These are phyloP conservation scores for Metschnikowia colocasiae DNA, from an alignment of 805 yeast genomes.

Conservation along the genomic window DNA sequence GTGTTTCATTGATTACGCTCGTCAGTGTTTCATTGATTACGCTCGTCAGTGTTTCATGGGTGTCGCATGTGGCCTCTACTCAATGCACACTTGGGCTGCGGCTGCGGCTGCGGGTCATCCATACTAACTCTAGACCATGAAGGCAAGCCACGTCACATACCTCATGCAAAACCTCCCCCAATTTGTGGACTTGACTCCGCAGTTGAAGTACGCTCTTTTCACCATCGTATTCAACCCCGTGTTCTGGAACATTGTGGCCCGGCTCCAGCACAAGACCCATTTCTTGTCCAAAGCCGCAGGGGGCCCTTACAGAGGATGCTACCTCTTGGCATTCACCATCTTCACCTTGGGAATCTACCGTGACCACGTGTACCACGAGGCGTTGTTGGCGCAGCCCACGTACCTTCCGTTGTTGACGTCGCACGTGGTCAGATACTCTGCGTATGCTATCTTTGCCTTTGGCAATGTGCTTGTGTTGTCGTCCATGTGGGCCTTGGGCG, in stretches of 20 bases:
- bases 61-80: no score
- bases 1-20: no score
- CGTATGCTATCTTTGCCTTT: constrained; percentile 50
- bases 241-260: constrained; percentile 92
- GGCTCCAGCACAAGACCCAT: constrained; percentile 77
- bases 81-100: no score
- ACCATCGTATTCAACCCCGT: constrained; percentile 88
- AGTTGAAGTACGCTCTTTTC: constrained; percentile 41
- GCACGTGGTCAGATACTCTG: constrained; percentile 43
- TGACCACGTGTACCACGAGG: constrained; percentile 69
- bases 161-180: constrained; percentile 13
- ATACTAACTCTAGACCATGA: constrained; percentile 11
- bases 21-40: not conserved
- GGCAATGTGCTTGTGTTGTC: constrained; percentile 80
- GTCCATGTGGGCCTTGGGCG: constrained; percentile 90
- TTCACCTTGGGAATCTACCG: constrained; percentile 82
- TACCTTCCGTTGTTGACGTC: constrained; percentile 49
- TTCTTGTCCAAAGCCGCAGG: constrained; percentile 71
- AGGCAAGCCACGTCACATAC: constrained; percentile 11
- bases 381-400: constrained; percentile 68
- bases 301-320: constrained; percentile 74
- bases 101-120: not conserved
- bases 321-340: constrained; percentile 74
- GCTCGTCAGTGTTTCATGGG: not conserved
- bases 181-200: constrained; percentile 14